These are phyloP conservation scores for Hawksworthiomyces lignivorus DNA, from an alignment of 2,329 filamentous ascomycete genomes.

Conservation along the genomic window DNA sequence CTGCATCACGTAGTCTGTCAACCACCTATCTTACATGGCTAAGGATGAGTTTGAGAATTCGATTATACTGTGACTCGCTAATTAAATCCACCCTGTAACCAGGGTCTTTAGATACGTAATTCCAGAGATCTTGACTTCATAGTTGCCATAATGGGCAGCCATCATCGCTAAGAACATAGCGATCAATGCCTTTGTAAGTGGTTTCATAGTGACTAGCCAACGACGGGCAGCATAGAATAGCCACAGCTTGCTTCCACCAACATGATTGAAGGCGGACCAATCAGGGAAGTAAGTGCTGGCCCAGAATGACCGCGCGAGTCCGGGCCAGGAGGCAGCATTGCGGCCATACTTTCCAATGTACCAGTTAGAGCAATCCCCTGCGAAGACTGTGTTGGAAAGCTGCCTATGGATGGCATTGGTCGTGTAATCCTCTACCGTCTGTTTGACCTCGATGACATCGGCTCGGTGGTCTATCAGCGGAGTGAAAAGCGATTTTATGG, in stretches of 20 bases:
- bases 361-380: slow-evolving; percentile 32
- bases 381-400: slow-evolving; percentile 27
- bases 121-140: too few relatives aligned
- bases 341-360: slow-evolving; percentile 30
- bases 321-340: slow-evolving; percentile 29
- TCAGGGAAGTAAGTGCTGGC: slow-evolving; percentile 18
- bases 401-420: slow-evolving; percentile 23
- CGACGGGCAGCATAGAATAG: too few relatives aligned
- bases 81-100: too few relatives aligned
- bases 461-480: slow-evolving; percentile 23
- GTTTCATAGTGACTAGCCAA: too few relatives aligned
- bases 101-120: too few relatives aligned
- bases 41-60: too few relatives aligned
- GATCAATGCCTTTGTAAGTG: too few relatives aligned
- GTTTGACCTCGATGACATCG: slow-evolving; percentile 27
- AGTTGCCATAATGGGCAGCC: too few relatives aligned
- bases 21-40: too few relatives aligned
- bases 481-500: slow-evolving; percentile 20
- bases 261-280: slow-evolving; percentile 2
- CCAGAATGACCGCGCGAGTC: slow-evolving; percentile 22
- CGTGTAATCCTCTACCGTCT: slow-evolving; percentile 23
- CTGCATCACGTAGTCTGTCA: too few relatives aligned
- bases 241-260: too few relatives aligned
- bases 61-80: too few relatives aligned
- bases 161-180: neutral